A percentile compares a stretch with the other conserved stretches of the same genome.
Evolutionary conservation across 164 flowering plant species (phyloP).

Genomic region (Brasenia schreberi): DNA sequence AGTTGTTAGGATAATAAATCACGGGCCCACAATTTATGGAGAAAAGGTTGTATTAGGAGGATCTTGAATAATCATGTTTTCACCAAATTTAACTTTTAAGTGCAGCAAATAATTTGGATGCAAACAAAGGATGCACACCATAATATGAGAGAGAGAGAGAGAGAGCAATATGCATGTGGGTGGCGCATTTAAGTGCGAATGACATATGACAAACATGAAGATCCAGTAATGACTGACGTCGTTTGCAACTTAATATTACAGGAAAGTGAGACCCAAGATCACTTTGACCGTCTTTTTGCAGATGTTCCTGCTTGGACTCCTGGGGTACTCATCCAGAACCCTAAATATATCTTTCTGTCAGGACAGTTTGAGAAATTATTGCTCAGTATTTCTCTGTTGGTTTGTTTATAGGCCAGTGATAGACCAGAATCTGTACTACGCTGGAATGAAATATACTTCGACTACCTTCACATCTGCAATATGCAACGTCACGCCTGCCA

Average conservation of each 20-base stretch:
- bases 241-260: not conserved
- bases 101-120: too few relatives aligned
- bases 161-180: too few relatives aligned
- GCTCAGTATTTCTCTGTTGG: not conserved
- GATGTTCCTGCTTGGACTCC: conserved; percentile 53
- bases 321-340: conserved; percentile 39
- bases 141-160: too few relatives aligned
- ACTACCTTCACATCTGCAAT: conserved; percentile 69
- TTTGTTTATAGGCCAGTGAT: conserved; percentile 57
- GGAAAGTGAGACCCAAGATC: conserved; percentile 62
- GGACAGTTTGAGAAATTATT: not conserved
- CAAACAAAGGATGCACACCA: too few relatives aligned
- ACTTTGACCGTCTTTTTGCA: conserved; percentile 48
- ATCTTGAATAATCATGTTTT: too few relatives aligned
- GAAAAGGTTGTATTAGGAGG: too few relatives aligned
- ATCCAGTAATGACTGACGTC: too few relatives aligned
- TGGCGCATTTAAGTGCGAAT: too few relatives aligned
- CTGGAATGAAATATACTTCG: conserved; percentile 63
- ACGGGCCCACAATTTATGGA: too few relatives aligned
- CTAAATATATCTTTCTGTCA: not conserved
- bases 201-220: too few relatives aligned
- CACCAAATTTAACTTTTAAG: too few relatives aligned
- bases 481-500: conserved; percentile 60
- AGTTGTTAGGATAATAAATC: too few relatives aligned
- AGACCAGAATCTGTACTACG: conserved; percentile 70